phyloP scores from a whole-genome alignment of 495 filamentous ascomycete genomes.

The Lophiotrema nucula region DNA sequence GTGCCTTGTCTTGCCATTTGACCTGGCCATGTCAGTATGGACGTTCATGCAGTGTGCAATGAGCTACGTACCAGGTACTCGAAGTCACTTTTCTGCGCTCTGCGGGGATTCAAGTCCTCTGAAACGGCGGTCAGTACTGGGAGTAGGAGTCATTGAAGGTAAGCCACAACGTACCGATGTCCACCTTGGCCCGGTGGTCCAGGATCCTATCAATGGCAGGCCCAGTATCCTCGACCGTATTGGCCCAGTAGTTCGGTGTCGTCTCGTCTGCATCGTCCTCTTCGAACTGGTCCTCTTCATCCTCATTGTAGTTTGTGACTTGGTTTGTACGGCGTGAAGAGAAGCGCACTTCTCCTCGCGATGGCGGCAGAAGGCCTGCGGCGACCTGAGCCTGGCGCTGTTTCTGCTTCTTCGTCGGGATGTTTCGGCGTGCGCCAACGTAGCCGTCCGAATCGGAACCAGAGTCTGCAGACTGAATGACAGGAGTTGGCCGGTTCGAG shows the following conservation, averaged over 20 bases:
- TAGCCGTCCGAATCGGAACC: slow-evolving; percentile 72
- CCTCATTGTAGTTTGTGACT: slow-evolving; percentile 82
- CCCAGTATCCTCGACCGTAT: slow-evolving; percentile 56
- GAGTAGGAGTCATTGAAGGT: neutral
- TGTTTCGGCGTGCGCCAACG: slow-evolving; percentile 66
- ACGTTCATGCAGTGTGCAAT: neutral
- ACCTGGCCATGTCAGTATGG: slow-evolving; percentile 50
- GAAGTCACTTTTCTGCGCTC: slow-evolving; percentile 68
- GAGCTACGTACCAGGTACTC: slow-evolving; percentile 67
- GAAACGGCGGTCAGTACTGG: neutral
- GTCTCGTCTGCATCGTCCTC: slow-evolving; percentile 49
- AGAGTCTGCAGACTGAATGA: slow-evolving; percentile 56
- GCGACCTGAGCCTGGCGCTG: slow-evolving; percentile 63
- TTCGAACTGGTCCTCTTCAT: slow-evolving; percentile 55
- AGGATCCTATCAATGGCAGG: slow-evolving; percentile 87
- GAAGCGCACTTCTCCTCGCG: slow-evolving; percentile 77
- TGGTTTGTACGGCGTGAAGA: slow-evolving; percentile 83
- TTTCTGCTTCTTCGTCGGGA: slow-evolving; percentile 66
- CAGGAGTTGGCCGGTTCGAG: slow-evolving; percentile 64
- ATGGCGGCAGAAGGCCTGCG: slow-evolving; percentile 53
- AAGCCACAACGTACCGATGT: slow-evolving; percentile 53
- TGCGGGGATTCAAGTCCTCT: slow-evolving; percentile 27
- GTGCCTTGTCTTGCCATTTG: slow-evolving; percentile 95
- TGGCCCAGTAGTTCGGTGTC: slow-evolving; percentile 36
- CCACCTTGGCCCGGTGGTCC: slow-evolving; percentile 76